A percentile compares a stretch with the other conserved stretches of the same genome.
These are phyloP conservation scores for Ophiostoma pallidulum DNA, from an alignment of 2,329 filamentous ascomycete genomes.

Conservation along the genomic window DNA sequence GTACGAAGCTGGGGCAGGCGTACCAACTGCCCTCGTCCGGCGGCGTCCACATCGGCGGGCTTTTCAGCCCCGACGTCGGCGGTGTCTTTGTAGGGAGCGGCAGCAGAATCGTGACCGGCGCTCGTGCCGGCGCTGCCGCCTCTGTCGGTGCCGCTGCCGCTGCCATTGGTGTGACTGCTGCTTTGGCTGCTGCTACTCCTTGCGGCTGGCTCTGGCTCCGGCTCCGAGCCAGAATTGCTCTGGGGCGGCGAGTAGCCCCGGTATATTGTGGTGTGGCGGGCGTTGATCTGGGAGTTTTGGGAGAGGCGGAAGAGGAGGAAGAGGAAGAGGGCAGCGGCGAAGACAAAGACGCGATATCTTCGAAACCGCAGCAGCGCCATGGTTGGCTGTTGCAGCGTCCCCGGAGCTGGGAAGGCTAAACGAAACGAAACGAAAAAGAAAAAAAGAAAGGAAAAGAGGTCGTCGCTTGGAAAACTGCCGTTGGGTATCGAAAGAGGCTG, in stretches of 20 bases:
- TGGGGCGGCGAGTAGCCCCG: slow-evolving; percentile 8
- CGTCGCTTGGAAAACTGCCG: too few relatives aligned
- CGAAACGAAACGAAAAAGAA: not conserved
- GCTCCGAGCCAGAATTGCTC: not conserved
- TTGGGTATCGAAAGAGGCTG: too few relatives aligned
- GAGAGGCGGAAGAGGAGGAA: slow-evolving; percentile 44
- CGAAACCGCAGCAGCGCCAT: slow-evolving; percentile 44
- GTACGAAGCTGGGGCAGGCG: slow-evolving; percentile 23
- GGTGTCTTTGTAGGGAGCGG: not conserved
- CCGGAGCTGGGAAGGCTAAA: not conserved
- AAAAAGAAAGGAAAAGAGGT: not conserved
- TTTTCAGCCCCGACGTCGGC: not conserved
- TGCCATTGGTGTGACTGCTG: not conserved
- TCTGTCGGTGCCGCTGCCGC: not conserved
- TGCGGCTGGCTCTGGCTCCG: too few relatives aligned
- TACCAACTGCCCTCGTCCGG: slow-evolving; percentile 12
- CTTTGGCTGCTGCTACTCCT: too few relatives aligned
- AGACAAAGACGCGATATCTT: slow-evolving; percentile 51
- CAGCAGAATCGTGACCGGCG: too few relatives aligned
- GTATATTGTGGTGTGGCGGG: slow-evolving; percentile 16
- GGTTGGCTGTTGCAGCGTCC: not conserved
- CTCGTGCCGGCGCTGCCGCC: not conserved
- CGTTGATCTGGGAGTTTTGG: slow-evolving; percentile 30
- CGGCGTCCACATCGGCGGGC: not conserved
- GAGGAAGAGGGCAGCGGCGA: slow-evolving; percentile 45